These are phyloP conservation scores for Daldinia decipiens DNA, from an alignment of 495 filamentous ascomycete genomes.

Conservation along the genomic window DNA sequence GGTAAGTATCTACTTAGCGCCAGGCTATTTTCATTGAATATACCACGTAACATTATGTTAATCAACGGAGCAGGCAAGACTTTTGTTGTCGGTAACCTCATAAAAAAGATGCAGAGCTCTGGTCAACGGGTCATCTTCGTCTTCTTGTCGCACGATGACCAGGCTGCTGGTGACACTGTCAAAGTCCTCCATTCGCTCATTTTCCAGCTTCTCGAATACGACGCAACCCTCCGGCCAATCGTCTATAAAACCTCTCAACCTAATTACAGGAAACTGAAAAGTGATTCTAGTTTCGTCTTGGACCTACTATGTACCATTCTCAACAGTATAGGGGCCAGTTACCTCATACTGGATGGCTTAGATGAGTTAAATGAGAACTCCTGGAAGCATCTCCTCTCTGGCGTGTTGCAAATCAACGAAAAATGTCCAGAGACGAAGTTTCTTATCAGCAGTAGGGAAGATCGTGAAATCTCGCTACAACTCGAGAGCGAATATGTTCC, in stretches of 20 bases:
- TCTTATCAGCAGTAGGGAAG: conserved; percentile 32
- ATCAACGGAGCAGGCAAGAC: conserved; percentile 21
- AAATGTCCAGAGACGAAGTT: conserved; percentile 29
- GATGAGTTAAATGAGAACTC: conserved; percentile 24
- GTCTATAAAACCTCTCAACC: conserved; percentile 9
- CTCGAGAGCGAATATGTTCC: neutral
- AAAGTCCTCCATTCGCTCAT: conserved; percentile 32
- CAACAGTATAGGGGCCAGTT: conserved; percentile 15
- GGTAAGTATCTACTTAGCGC: conserved; percentile 11
- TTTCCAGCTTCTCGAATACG: conserved; percentile 23
- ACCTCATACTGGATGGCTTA: conserved; percentile 20
- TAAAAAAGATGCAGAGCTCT: conserved; percentile 12
- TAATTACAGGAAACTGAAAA: conserved; percentile 28
- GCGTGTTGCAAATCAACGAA: conserved; percentile 15
- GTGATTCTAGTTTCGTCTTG: conserved; percentile 8
- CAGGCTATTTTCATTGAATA: neutral
- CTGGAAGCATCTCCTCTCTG: conserved; percentile 21
- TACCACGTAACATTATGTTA: neutral
- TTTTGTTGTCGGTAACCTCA: conserved; percentile 19
- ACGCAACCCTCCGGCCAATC: conserved; percentile 5
- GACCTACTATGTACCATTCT: conserved; percentile 25
- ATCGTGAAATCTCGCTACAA: conserved; percentile 17
- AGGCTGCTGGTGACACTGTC: conserved; percentile 12
- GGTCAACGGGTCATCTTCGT: conserved; percentile 18
- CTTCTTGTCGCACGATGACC: conserved; percentile 27